These are phyloP conservation scores for Linanthus parryae DNA, from an alignment of 148 eudicot genomes.

Conservation along the genomic window DNA sequence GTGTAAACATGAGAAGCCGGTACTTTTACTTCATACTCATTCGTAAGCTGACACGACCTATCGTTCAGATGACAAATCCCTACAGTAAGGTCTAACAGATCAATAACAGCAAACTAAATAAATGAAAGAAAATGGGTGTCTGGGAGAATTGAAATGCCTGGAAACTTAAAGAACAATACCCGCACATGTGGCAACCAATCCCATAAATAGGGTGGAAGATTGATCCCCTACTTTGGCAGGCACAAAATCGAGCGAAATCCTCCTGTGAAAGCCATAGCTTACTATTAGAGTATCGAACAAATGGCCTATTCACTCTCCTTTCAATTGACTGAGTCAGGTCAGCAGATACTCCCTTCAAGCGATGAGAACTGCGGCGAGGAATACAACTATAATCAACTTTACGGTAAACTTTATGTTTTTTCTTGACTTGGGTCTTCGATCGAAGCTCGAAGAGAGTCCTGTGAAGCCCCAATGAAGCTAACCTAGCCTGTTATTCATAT, in stretches of 20 bases:
- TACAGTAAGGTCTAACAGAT: too few relatives aligned
- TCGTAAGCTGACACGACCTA: too few relatives aligned
- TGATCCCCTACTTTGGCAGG: slow-evolving; percentile 27
- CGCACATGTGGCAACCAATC: slow-evolving; percentile 42
- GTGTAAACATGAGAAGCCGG: too few relatives aligned
- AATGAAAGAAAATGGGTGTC: too few relatives aligned
- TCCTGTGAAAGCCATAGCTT: slow-evolving; percentile 11
- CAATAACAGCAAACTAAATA: too few relatives aligned
- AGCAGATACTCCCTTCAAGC: slow-evolving; percentile 3
- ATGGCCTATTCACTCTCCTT: slow-evolving; percentile 20
- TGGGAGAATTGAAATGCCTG: too few relatives aligned
- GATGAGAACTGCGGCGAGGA: slow-evolving; percentile 15
- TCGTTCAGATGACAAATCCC: too few relatives aligned
- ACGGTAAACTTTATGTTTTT: slow-evolving; percentile 14
- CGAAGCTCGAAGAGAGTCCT: slow-evolving; percentile 27
- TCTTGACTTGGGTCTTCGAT: too few relatives aligned
- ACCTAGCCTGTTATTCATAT: slow-evolving; percentile 22
- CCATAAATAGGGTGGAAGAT: slow-evolving; percentile 36
- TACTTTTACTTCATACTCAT: too few relatives aligned
- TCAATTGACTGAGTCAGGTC: too few relatives aligned
- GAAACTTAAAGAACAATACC: too few relatives aligned
- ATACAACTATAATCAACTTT: neutral
- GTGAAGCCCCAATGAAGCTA: slow-evolving; percentile 26
- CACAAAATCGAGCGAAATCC: slow-evolving; percentile 21
- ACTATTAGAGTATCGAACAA: slow-evolving; percentile 9